phyloP scores from a whole-genome alignment of 148 eudicot genomes.

The Nepenthes gracilis region DNA sequence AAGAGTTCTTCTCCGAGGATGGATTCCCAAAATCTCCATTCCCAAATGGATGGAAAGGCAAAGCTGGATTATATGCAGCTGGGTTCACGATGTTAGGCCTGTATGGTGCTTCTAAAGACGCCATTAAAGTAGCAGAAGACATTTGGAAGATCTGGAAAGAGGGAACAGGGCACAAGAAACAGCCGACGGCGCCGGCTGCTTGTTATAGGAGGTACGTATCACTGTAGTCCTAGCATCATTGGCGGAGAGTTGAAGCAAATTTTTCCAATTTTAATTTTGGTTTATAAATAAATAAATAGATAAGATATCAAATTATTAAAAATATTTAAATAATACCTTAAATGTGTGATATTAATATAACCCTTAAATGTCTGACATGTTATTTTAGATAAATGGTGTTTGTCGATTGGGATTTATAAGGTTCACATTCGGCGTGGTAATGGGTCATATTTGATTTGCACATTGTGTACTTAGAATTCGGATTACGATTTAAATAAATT shows the following conservation, averaged over 20 bases:
- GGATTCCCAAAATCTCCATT: conserved; percentile 68
- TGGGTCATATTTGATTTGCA: too few species aligned
- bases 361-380: too few species aligned
- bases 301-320: too few species aligned
- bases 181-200: conserved; percentile 36
- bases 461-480: too few species aligned
- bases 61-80: conserved; percentile 66
- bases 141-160: conserved; percentile 65
- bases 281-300: too few species aligned
- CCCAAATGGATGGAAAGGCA: conserved; percentile 88
- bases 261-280: background rate
- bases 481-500: too few species aligned
- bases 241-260: background rate
- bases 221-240: conserved; percentile 30
- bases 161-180: conserved; percentile 49
- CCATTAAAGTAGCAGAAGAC: conserved; percentile 59
- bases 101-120: conserved; percentile 78
- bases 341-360: too few species aligned
- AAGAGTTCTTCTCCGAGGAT: conserved; percentile 51
- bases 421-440: too few species aligned
- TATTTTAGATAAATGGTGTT: too few species aligned
- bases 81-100: conserved; percentile 80
- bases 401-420: too few species aligned
- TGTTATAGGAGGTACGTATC: conserved; percentile 52
- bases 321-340: too few species aligned